Base-by-base conservation (phyloP, 495 filamentous ascomycete genomes). In the Penicillium malachiteum region DNA sequence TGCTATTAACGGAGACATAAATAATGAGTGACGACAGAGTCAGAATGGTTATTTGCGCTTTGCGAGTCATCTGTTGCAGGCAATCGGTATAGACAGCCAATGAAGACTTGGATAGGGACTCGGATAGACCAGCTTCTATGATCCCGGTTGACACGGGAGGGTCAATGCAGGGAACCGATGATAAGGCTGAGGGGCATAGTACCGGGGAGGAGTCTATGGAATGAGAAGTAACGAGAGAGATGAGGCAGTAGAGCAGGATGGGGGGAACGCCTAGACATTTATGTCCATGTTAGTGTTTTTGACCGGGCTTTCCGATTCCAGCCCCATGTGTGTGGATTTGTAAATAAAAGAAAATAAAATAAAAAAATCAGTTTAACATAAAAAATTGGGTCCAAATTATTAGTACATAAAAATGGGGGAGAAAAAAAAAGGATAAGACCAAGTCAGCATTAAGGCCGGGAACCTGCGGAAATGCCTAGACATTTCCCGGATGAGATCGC, bases 1-100 rank as follows among this genome's bases (percentile, higher is more conserved):
- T 16, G 32, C 77, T 77, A 58, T 74, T 76, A 46, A 82, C 56
- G 13, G 71, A 65, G 11, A 81, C 65, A 68, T 82, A 81, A 18
- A 67, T 65, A 53, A 79, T 77, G 52, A 79, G 60, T 14, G 66
- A 71, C 37, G 73, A 67, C 43, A 79, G 64, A n/a, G 72, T 57
- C 47, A 66, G 58, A 63, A 78, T 75, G 48, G 68, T 64, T 46
- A 66, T 63, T 49, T 71, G 71, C 45, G 65, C 64, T 58, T 71
- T 74, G 54, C 68, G 69, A 50, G 67, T 59, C 75, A 75, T 78
- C 71, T 71, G 74, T 67, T 69, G 67, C 55, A 69, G 48, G 45
- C 57, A 65, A 58, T 53, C 50, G 56, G 60, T 48, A 52, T 46
- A 55, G 49, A 62, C 53, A 39, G 58, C 62, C 55, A 64, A 14